Evolutionary conservation across 179 eudicot species (phyloP).

Genomic region (Actinidia chinensis): DNA sequence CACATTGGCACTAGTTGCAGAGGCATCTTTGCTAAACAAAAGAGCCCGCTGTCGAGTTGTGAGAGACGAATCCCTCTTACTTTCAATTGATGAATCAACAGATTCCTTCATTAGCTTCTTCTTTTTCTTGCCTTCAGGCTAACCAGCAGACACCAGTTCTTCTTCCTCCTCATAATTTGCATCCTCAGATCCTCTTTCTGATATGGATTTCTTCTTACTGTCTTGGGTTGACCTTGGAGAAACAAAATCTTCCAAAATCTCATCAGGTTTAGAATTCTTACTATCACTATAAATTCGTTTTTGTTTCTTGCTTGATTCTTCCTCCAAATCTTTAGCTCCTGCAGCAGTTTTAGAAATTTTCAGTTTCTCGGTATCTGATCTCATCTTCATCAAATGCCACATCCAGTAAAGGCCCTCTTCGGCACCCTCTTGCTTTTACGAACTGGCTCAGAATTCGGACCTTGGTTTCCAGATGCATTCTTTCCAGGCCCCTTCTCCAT

Average conservation of each 20-base stretch:
- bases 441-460: conserved; percentile 50
- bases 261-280: conserved; percentile 27
- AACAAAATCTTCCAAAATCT: conserved; percentile 31
- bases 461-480: conserved; percentile 44
- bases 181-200: conserved; percentile 43
- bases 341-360: conserved; percentile 51
- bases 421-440: conserved; percentile 72
- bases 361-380: conserved; percentile 80
- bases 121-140: conserved; percentile 50
- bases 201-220: conserved; percentile 49
- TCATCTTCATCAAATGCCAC: conserved; percentile 80
- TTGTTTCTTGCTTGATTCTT: conserved; percentile 56
- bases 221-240: conserved; percentile 37
- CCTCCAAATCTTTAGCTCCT: conserved; percentile 46
- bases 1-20: conserved; percentile 47
- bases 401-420: conserved; percentile 62
- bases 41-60: conserved; percentile 90
- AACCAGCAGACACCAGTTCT: conserved; percentile 51
- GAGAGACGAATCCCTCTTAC: conserved; percentile 65
- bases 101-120: conserved; percentile 59
- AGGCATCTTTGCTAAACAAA: conserved; percentile 64
- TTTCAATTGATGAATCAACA: conserved; percentile 53
- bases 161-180: conserved; percentile 71
- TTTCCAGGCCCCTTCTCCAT: conserved; percentile 43
- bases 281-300: conserved; percentile 50